Evolutionary conservation across 495 filamentous ascomycete genomes (phyloP).

Genomic region (Penicillium waksmanii): DNA sequence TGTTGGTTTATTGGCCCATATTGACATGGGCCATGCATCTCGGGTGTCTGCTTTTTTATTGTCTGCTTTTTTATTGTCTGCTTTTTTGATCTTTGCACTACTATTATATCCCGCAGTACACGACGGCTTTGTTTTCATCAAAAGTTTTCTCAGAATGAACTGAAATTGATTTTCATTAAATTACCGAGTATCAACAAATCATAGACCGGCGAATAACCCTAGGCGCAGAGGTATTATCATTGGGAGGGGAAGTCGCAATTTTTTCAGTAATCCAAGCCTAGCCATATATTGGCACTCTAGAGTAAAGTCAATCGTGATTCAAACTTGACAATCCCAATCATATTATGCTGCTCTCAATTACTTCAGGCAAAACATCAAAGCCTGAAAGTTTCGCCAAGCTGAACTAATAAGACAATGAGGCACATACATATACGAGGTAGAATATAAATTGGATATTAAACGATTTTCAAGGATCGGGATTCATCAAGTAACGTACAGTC

Average conservation of each 20-base stretch:
- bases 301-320: neutral
- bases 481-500: conserved; percentile 24
- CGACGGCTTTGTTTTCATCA: conserved; percentile 22
- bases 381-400: neutral
- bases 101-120: conserved; percentile 37
- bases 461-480: conserved; percentile 5
- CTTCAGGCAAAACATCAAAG: neutral
- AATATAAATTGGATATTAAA: conserved; percentile 21
- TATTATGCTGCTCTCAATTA: neutral
- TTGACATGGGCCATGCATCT: conserved; percentile 1
- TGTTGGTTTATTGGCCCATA: neutral
- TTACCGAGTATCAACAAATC: neutral
- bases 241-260: too few relatives aligned
- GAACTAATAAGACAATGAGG: neutral
- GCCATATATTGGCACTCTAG: neutral
- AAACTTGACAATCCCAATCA: neutral
- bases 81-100: conserved; percentile 4
- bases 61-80: conserved; percentile 13
- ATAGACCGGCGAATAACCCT: neutral
- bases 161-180: neutral
- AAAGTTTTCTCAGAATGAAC: conserved; percentile 11
- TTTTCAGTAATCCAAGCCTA: too few relatives aligned
- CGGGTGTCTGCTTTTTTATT: conserved; percentile 1
- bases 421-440: neutral
- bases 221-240: too few relatives aligned